Percentiles rank a stretch among this genome's conserved stretches.
Conservation (phyloP, 371 early-diverging fungal species). For the Rhizomucor pusillus region DNA sequence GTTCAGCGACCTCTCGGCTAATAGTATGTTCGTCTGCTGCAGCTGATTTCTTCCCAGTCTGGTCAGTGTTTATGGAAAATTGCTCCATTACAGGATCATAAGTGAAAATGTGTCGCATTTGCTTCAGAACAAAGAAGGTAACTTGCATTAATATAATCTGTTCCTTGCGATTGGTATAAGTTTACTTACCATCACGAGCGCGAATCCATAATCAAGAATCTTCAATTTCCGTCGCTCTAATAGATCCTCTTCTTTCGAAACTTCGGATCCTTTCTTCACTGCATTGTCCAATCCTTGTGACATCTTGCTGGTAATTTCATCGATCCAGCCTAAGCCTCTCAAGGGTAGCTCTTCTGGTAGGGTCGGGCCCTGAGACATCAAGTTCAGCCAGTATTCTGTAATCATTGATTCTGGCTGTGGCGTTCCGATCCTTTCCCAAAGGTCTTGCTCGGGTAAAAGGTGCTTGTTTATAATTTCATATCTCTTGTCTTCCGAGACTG, state of each 20-base stretch:
- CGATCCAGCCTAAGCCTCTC: slow-evolving; percentile 49
- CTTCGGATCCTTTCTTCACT: not conserved
- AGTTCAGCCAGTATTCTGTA: no score
- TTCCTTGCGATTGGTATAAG: no score
- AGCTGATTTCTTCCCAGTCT: not conserved
- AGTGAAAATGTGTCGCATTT: slow-evolving; percentile 27
- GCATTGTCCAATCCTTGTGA: slow-evolving; percentile 12
- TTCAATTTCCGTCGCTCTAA: slow-evolving; percentile 25
- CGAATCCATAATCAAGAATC: slow-evolving; percentile 42
- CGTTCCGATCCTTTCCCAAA: slow-evolving; percentile 14
- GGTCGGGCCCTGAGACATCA: slow-evolving; percentile 13
- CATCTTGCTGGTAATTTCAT: slow-evolving; percentile 35
- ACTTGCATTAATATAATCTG: not conserved
- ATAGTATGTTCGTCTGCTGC: not conserved
- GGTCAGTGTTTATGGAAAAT: slow-evolving; percentile 12
- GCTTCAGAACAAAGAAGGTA: slow-evolving; percentile 16
- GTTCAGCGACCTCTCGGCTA: not conserved
- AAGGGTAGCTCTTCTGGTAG: slow-evolving; percentile 43
- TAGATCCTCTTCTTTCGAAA: not conserved
- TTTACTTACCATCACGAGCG: slow-evolving; percentile 43
- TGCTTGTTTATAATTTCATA: slow-evolving; percentile 34
- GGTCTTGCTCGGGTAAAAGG: slow-evolving; percentile 17
- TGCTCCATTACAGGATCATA: slow-evolving; percentile 42
- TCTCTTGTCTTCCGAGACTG: slow-evolving; percentile 26
- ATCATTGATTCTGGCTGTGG: slow-evolving; percentile 14